Evolutionary conservation across 768 basidiomycete species (phyloP), one percentile per base, ranked within the genome.

Genomic region (Calvatia gigantea): DNA sequence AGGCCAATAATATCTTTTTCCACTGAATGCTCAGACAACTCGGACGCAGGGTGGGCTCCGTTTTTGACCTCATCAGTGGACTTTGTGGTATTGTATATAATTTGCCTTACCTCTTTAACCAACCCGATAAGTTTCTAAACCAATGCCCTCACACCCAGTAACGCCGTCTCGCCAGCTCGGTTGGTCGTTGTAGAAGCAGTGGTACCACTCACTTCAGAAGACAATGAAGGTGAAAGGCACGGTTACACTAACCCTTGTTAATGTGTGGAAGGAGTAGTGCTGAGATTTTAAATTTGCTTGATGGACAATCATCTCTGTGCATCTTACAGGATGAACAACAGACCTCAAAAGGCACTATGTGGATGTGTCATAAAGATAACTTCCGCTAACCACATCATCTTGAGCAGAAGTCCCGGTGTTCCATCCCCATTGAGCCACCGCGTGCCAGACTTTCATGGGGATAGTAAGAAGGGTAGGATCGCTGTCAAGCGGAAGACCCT

Each of bases 141-240:
- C n/a, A n/a, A n/a, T n/a, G n/a, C n/a, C n/a, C n/a, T n/a, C n/a
- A n/a, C n/a, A n/a, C n/a, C n/a, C n/a, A n/a, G n/a, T n/a, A n/a
- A n/a, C n/a, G n/a, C n/a, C n/a, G n/a, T n/a, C n/a, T n/a, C n/a
- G n/a, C n/a, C n/a, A n/a, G n/a, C n/a, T n/a, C n/a, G n/a, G n/a
- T n/a, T n/a, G n/a, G n/a, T n/a, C n/a, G n/a, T 87, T 69, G 98
- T 98, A 32, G 91, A 94, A 12, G 90, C 84, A 4, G 84, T 73
- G 0, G 94, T 3, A 86, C 86, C 57, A 98, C 83, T 97, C 97
- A 99, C 69, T 98, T 97, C 60, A 96, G 78, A 11, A 99, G 73
- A 71, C 96, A 98, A 69, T 99, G 96, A 92, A 98, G 94, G 68
- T 99, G 97, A 66, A 98, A 99, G 55, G 97, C n/a, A 68, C 98